A percentile compares a stretch with the other conserved stretches of the same genome.
Conservation (phyloP, 2,329 filamentous ascomycete species). For the Penicillium psychrosexuale region DNA sequence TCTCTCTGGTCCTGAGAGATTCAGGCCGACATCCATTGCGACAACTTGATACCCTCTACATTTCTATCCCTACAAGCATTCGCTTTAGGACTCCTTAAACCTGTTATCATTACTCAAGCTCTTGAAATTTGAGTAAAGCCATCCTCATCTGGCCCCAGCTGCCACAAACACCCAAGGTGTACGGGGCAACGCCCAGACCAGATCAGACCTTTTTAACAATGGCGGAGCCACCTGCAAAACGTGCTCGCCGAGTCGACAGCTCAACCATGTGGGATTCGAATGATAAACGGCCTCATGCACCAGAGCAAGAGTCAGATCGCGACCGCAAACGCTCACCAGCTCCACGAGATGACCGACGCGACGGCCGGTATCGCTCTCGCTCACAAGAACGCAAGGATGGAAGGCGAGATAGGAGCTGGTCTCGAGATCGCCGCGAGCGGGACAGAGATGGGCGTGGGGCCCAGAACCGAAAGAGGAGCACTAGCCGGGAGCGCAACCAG, state of each 20-base stretch:
- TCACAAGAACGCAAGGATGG: conserved; percentile 41
- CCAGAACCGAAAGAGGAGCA: conserved; percentile 41
- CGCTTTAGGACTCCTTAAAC: background rate
- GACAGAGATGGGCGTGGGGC: conserved; percentile 38
- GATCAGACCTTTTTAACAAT: conserved; percentile 34
- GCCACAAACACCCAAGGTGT: conserved; percentile 2
- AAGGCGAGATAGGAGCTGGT: conserved; percentile 44
- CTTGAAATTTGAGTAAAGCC: background rate
- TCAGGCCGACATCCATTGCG: conserved; percentile 9
- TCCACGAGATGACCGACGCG: conserved; percentile 38
- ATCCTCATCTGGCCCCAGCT: background rate
- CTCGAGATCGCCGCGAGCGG: conserved; percentile 41
- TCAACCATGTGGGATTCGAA: conserved; percentile 59
- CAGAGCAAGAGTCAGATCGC: conserved; percentile 35
- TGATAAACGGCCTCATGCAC: conserved; percentile 29
- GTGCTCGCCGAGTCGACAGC: conserved; percentile 54
- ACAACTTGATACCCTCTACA: conserved; percentile 18
- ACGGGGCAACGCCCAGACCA: conserved; percentile 11
- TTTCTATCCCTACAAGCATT: background rate
- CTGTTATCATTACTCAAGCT: background rate
- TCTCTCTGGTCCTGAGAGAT: conserved; percentile 16
- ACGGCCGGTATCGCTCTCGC: conserved; percentile 40
- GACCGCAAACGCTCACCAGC: conserved; percentile 38
- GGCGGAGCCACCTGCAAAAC: conserved; percentile 54
- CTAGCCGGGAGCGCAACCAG: conserved; percentile 39